Evolutionary conservation across 345 rosid genomes (phyloP).

Genomic region (Linum usitatissimum): DNA sequence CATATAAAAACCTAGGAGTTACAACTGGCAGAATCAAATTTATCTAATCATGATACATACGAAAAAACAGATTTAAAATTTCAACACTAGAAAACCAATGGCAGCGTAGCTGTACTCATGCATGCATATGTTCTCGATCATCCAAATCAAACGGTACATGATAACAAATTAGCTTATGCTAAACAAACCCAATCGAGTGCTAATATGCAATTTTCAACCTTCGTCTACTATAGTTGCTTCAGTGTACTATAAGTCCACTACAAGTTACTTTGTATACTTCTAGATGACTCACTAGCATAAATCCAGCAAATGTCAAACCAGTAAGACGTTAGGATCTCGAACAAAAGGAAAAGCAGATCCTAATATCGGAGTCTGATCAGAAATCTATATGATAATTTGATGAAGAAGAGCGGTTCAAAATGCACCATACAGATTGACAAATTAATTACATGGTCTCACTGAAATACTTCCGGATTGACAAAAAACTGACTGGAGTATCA

Average conservation of each 20-base stretch:
- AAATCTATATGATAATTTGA: not conserved
- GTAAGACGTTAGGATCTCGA: not conserved
- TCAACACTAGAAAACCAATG: not conserved
- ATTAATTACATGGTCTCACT: not conserved
- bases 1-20: constrained; percentile 15
- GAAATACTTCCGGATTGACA: too few species aligned
- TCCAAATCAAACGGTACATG: not conserved
- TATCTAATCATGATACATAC: not conserved
- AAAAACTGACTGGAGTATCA: not conserved
- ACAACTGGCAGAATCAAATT: not conserved
- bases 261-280: not conserved
- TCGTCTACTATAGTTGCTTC: not conserved
- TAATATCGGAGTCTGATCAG: not conserved
- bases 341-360: not conserved
- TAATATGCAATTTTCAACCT: not conserved
- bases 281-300: not conserved
- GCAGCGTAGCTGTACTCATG: not conserved
- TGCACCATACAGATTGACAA: not conserved
- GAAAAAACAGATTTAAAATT: not conserved
- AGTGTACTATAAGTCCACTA: not conserved
- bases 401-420: not conserved
- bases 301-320: not conserved
- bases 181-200: not conserved
- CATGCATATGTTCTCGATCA: not conserved
- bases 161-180: not conserved